Percentiles rank a stretch among this genome's conserved stretches.
phyloP scores from a whole-genome alignment of 768 basidiomycete genomes.

The Sistotremastrum niveocremeum region DNA sequence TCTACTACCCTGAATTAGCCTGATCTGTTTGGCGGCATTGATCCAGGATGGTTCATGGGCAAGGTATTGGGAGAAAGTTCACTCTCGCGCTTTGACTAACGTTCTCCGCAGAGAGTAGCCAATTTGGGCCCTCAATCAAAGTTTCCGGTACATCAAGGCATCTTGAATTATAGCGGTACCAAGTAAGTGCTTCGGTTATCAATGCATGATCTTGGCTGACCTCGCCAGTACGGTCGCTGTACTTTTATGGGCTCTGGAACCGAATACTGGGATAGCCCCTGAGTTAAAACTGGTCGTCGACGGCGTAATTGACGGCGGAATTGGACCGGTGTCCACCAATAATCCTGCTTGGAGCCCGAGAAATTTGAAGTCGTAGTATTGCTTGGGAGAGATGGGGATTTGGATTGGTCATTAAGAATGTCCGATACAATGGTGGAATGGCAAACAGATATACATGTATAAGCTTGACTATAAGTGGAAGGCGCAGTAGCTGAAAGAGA shows the following conservation, averaged over 20 bases:
- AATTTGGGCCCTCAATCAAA: constrained; percentile 51
- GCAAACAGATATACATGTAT: no score
- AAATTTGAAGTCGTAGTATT: not conserved
- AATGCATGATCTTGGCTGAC: not conserved
- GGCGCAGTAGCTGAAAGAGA: not conserved
- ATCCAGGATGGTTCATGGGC: constrained; percentile 7
- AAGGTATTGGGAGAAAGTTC: no score
- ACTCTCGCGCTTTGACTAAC: no score
- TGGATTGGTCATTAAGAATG: no score
- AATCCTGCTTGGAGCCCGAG: constrained; percentile 39
- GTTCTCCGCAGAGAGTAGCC: no score
- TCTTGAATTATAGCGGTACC: constrained; percentile 54
- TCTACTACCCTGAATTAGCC: constrained; percentile 54
- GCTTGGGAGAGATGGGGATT: not conserved
- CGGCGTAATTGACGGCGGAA: constrained; percentile 48
- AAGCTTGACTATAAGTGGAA: no score
- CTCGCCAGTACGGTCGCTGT: constrained; percentile 24
- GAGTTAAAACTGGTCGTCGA: constrained; percentile 42
- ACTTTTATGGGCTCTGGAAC: constrained; percentile 56
- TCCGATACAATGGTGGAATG: no score
- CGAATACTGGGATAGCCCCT: constrained; percentile 32
- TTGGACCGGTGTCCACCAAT: constrained; percentile 39
- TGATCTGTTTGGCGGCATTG: constrained; percentile 12
- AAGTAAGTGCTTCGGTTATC: constrained; percentile 34
- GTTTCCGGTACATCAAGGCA: constrained; percentile 77